A percentile compares a stretch with the other conserved stretches of the same genome.
Conservation (phyloP, 2,329 filamentous ascomycete species). For the Sclerotiophoma versabilis region DNA sequence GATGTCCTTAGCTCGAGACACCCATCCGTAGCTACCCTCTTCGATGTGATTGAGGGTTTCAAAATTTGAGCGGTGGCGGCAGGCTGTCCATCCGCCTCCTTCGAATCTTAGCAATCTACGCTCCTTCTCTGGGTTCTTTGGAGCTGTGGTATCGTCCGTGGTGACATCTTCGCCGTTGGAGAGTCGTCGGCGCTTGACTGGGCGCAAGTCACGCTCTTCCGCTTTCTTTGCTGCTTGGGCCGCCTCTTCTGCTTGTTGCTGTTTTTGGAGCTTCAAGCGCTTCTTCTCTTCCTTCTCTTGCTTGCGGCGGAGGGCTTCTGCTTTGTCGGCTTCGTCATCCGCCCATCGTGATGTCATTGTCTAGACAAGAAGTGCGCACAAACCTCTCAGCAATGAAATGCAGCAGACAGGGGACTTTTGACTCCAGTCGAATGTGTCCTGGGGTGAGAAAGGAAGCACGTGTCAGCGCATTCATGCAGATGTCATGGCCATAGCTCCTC, state of each 20-base stretch:
- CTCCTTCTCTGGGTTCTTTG: slow-evolving; percentile 40
- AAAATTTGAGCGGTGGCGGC: slow-evolving; percentile 83
- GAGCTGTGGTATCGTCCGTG: slow-evolving; percentile 31
- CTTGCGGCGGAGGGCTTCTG: slow-evolving; percentile 74
- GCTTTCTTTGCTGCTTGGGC: slow-evolving; percentile 36
- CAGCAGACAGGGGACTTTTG: no score
- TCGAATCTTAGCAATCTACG: slow-evolving; percentile 75
- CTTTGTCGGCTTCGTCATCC: slow-evolving; percentile 80
- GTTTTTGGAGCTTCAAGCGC: slow-evolving; percentile 81
- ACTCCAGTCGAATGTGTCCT: not conserved
- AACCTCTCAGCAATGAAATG: not conserved
- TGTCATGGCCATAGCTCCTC: slow-evolving; percentile 44
- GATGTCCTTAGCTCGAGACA: slow-evolving; percentile 80
- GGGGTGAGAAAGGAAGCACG: slow-evolving; percentile 4
- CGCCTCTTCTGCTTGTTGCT: slow-evolving; percentile 68
- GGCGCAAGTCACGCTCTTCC: slow-evolving; percentile 40
- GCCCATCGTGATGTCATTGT: slow-evolving; percentile 80
- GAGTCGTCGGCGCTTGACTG: slow-evolving; percentile 68
- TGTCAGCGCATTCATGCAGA: slow-evolving; percentile 21
- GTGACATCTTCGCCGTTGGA: slow-evolving; percentile 53
- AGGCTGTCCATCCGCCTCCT: slow-evolving; percentile 70
- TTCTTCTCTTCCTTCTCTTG: slow-evolving; percentile 90
- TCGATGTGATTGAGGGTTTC: slow-evolving; percentile 96
- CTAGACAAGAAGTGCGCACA: no score
- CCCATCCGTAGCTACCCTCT: slow-evolving; percentile 95